Evolutionary conservation across 179 eudicot genomes (phyloP), one percentile per base, ranked within the genome.

Genomic region (Silene vulgaris): DNA sequence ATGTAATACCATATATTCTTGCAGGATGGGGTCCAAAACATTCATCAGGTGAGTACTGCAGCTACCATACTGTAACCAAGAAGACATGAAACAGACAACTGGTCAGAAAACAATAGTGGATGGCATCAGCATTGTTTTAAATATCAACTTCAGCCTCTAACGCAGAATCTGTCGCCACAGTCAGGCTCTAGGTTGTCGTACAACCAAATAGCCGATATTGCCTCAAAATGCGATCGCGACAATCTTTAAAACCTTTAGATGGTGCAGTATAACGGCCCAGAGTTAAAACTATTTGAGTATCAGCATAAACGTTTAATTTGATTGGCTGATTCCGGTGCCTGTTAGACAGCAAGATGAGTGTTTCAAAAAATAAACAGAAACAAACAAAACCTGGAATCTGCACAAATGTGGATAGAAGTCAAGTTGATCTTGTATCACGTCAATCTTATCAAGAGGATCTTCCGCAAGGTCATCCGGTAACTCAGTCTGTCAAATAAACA

Each of bases 11-110:
- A 85, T 80, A 78, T 86, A 91, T 65, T 79, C 76, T 73, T 91
- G 90, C 67, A 89, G 66, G 30, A 91, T 56, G 65, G 91, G 93
- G 78, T 91, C 97, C 88, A 88, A 68, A 70, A 87, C 72, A 43
- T 76, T 84, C 64, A 81, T 77, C 48, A 91, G 77, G 80, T 85
- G 81, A 67, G 86, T 65, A 72, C 93, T 87, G 82, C 87, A 84
- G 79, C 79, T 84, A 74, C 82, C 89, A 83, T 88, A 91, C 97
- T 91, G 85, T 69, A 83, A 84, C 16, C 26, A 23, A 71, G 43
- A 74, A 71, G 71, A 81, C 40, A 60, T 26, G 21, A 75, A 30
- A 74, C n/a, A 60, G 30, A 43, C 45, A 26, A 13, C 61, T 40
- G 26, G 26, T 54, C 50, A 43, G 32, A 29, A 59, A 29, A 37